These are phyloP conservation scores for Diplodia intermedia DNA, from an alignment of 2,329 filamentous ascomycete genomes.

Conservation along the genomic window DNA sequence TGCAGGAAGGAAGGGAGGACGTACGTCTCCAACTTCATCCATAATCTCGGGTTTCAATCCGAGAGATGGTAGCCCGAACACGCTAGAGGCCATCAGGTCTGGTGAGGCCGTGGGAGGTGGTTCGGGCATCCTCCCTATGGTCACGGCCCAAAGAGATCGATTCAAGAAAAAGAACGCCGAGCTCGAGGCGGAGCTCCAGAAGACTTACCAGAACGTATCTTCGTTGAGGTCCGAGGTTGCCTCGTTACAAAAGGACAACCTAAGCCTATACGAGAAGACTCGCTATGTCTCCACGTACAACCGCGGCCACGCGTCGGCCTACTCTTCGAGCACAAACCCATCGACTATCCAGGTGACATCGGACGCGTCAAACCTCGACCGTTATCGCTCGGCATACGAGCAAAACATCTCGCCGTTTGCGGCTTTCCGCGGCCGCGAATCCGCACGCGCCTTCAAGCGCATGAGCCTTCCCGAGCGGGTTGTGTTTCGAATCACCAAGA, in stretches of 20 bases:
- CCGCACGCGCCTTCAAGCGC: conserved; percentile 84
- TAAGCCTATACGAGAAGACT: conserved; percentile 96
- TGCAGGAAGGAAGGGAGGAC: conserved; percentile 65
- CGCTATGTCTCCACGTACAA: conserved; percentile 95
- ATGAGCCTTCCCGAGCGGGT: conserved; percentile 92
- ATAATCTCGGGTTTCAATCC: conserved; percentile 95
- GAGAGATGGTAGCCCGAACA: conserved; percentile 35
- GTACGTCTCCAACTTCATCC: conserved; percentile 90
- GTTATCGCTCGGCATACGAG: conserved; percentile 92
- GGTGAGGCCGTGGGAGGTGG: conserved; percentile 76
- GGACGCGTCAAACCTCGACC: conserved; percentile 72
- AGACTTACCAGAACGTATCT: conserved; percentile 80
- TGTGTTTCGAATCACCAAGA: conserved; percentile 87
- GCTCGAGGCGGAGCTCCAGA: conserved; percentile 87
- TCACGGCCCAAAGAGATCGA: conserved; percentile 94
- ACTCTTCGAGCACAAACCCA: conserved; percentile 73
- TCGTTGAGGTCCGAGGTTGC: conserved; percentile 89
- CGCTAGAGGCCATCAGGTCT: conserved; percentile 63
- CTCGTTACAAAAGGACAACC: conserved; percentile 92
- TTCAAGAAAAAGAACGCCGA: conserved; percentile 97
- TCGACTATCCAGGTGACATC: conserved; percentile 69
- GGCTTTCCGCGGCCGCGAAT: conserved; percentile 92
- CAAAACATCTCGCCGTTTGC: conserved; percentile 95
- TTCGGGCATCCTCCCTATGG: conserved; percentile 94
- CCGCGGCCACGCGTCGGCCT: conserved; percentile 65